Evolutionary conservation across 495 filamentous ascomycete genomes (phyloP), one percentile per base, ranked within the genome.

Genomic region (Xylaria acuta): DNA sequence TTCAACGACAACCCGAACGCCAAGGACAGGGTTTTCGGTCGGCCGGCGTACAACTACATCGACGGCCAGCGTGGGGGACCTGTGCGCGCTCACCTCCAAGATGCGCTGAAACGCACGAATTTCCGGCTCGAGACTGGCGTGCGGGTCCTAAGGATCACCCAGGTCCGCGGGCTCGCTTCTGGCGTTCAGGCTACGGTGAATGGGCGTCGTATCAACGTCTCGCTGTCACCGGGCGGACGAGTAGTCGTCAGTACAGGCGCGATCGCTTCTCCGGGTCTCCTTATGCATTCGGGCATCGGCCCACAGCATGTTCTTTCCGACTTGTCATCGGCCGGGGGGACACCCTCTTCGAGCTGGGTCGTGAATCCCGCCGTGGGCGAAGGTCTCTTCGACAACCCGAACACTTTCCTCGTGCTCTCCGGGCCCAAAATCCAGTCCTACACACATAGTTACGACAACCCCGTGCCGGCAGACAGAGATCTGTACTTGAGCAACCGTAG

Each of bases 211-310:
- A 80, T 80, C 47, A 81, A 82, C 34, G 81, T 87, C 56, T 75
- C 81, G 1, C 74, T 87, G 58, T 81, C 83, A n/a, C 20, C 74
- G 0, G 75, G 75, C n/a, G 89, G 89, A 32, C 83, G 85, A 64
- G 86, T 90, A 54, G 80, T 90, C 45, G 82, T 90, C 6, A 83
- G 86, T 43, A 81, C 84, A 30, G 89, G 89, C 54, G 87, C 88
- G 14, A 81, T 90, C 49, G 82, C 79, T 2, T 87, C 86, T 20
- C 86, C 89, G 0, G 86, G 86, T 74, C 80, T 91, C 22, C 83
- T 91, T 16, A 87, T 89, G 81, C 85, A 85, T 76, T 86, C 83
- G 32, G 84, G 84, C 0, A 88, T 88, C 72, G 86, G 86, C 1
- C 77, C 81, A 16, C 67, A 69, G 0, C 76, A 76, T 36, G 74